Percentiles rank a stretch among this genome's conserved stretches.
These are phyloP conservation scores for Colletotrichum abscissum DNA, from an alignment of 2,329 filamentous ascomycete genomes.

Conservation along the genomic window DNA sequence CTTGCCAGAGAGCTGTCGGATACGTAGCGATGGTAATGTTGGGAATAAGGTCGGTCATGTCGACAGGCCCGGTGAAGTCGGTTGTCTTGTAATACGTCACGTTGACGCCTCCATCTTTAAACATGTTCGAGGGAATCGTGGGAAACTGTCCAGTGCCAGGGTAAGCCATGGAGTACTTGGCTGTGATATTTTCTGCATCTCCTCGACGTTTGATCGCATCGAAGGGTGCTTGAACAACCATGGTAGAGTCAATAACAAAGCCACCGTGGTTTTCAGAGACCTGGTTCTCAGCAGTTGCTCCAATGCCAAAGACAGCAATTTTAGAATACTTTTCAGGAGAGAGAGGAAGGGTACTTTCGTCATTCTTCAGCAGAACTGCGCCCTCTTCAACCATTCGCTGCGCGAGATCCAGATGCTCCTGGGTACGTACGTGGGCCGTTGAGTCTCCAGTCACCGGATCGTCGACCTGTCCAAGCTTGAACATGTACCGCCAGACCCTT, in stretches of 20 bases:
- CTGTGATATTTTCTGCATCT: background rate
- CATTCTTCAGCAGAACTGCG: constrained; percentile 64
- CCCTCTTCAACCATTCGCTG: constrained; percentile 19
- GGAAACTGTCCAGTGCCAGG: constrained; percentile 8
- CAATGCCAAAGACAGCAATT: constrained; percentile 59
- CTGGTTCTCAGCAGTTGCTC: constrained; percentile 59
- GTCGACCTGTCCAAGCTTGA: constrained; percentile 8
- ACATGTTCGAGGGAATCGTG: background rate
- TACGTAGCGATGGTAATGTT: background rate
- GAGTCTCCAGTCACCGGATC: constrained; percentile 32
- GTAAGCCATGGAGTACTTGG: background rate
- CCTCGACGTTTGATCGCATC: background rate
- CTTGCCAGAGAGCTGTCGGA: background rate
- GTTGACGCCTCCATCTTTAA: constrained; percentile 16
- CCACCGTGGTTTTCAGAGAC: constrained; percentile 39
- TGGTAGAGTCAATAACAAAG: constrained; percentile 7
- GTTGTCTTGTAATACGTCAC: constrained; percentile 40
- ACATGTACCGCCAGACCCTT: constrained; percentile 10
- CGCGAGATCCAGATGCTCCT: background rate
- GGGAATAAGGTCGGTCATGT: background rate
- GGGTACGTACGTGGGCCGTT: background rate
- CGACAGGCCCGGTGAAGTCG: background rate
- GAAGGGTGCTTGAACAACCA: background rate
- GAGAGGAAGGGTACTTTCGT: constrained; percentile 58
- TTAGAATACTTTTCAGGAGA: constrained; percentile 52